Evolutionary conservation across 139 green algal genomes (phyloP).

Genomic region (Pleodorina starrii): DNA sequence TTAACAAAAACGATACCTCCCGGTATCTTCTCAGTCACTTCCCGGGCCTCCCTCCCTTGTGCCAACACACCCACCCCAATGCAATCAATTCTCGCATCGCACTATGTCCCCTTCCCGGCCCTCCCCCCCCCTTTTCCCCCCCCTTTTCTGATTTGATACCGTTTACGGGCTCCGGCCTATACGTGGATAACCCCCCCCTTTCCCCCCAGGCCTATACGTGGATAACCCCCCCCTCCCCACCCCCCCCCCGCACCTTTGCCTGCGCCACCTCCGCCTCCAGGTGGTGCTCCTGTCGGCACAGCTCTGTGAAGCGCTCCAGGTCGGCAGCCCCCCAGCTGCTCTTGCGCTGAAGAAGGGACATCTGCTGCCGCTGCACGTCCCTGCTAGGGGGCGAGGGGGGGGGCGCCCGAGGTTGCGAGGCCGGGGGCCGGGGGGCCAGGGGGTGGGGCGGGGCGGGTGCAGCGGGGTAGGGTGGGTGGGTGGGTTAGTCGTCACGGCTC

Average conservation of each 20-base stretch:
- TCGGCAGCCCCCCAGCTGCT: slow-evolving; percentile 58
- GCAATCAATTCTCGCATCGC: too few relatives aligned
- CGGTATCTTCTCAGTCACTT: too few relatives aligned
- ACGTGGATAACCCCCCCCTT: too few relatives aligned
- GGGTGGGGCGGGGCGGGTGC: background rate
- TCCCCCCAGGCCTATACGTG: background rate
- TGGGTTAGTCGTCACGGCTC: background rate
- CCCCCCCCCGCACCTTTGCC: slow-evolving; percentile 32
- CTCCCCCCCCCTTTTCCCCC: too few relatives aligned
- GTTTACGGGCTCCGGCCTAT: too few relatives aligned
- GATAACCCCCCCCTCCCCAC: background rate
- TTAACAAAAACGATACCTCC: too few relatives aligned
- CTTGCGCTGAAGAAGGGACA: slow-evolving; percentile 67
- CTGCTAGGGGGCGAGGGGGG: background rate
- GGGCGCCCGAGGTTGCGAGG: background rate
- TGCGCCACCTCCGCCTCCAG: slow-evolving; percentile 36
- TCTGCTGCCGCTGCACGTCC: slow-evolving; percentile 55
- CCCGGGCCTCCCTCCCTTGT: too few relatives aligned
- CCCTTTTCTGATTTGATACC: too few relatives aligned
- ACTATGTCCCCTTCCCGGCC: too few relatives aligned
- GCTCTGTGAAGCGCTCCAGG: slow-evolving; percentile 58
- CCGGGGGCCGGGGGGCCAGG: background rate
- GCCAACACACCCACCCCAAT: too few relatives aligned
- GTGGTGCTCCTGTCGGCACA: slow-evolving; percentile 57
- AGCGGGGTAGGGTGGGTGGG: background rate